Percentiles rank a stretch among this genome's conserved stretches.
Evolutionary conservation across 2,329 filamentous ascomycete species (phyloP).

Genomic region (Penicillium capsulatum): DNA sequence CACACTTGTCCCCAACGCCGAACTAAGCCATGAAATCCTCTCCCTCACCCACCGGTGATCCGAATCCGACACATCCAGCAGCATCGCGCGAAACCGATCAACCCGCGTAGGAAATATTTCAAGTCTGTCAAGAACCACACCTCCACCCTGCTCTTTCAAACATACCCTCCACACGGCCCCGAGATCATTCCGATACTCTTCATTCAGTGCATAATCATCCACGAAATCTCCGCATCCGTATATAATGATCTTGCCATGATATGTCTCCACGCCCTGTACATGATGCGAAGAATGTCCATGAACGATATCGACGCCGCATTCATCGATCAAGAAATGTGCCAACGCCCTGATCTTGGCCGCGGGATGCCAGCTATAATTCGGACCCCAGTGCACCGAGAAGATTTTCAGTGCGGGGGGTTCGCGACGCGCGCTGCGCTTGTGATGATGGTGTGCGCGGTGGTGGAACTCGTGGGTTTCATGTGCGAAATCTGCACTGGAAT

Average conservation of each 20-base stretch:
- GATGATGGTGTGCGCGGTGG: conserved; percentile 4
- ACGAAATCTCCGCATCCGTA: conserved; percentile 44
- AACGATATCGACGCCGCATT: conserved; percentile 41
- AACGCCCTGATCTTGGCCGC: conserved; percentile 28
- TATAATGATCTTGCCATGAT: conserved; percentile 35
- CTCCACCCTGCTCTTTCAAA: conserved; percentile 16
- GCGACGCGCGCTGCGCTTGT: background rate
- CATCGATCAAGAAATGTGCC: conserved; percentile 40
- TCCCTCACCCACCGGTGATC: conserved; percentile 33
- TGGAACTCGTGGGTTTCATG: conserved; percentile 1
- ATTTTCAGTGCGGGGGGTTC: conserved; percentile 30
- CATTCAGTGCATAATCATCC: conserved; percentile 40
- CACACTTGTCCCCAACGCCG: conserved; percentile 28
- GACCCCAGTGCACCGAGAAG: conserved; percentile 41
- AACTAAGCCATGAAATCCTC: conserved; percentile 28
- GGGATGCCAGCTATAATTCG: conserved; percentile 40
- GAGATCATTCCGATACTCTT: conserved; percentile 38
- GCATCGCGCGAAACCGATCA: conserved; percentile 30
- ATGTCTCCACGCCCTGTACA: conserved; percentile 40
- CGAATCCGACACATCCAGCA: conserved; percentile 26
- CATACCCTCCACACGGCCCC: conserved; percentile 39
- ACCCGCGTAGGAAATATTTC: conserved; percentile 38
- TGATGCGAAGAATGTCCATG: conserved; percentile 43
- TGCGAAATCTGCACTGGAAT: background rate
- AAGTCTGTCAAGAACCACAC: conserved; percentile 20